Conservation (phyloP, 768 basidiomycete genomes). For the Trichaptum fuscoviolaceum region DNA sequence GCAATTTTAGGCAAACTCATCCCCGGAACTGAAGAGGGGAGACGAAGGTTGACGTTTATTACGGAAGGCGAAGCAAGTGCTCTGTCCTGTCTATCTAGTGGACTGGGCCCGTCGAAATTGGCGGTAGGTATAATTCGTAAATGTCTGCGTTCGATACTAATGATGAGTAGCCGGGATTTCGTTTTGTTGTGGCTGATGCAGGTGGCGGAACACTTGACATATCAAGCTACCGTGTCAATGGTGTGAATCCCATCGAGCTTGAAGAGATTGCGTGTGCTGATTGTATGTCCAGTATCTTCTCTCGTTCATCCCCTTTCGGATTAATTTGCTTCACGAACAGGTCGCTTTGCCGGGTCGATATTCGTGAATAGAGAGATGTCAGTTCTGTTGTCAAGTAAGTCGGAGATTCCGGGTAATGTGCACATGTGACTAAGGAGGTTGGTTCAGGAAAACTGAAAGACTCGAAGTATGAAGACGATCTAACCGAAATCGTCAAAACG, state of each 20-base stretch:
- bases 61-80: slow-evolving; percentile 51
- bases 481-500: slow-evolving; percentile 29
- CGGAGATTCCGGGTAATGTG: neutral
- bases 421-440: neutral
- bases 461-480: slow-evolving; percentile 29
- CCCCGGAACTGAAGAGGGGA: slow-evolving; percentile 29
- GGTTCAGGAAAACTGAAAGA: slow-evolving; percentile 24
- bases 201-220: slow-evolving; percentile 73
- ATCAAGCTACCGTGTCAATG: slow-evolving; percentile 43
- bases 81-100: slow-evolving; percentile 40
- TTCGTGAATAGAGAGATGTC: slow-evolving; percentile 29
- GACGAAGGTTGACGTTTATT: slow-evolving; percentile 37
- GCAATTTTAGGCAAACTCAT: slow-evolving; percentile 37
- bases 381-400: slow-evolving; percentile 27
- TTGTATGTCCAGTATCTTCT: slow-evolving; percentile 25
- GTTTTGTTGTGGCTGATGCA: slow-evolving; percentile 76
- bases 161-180: slow-evolving; percentile 36
- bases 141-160: neutral
- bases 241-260: slow-evolving; percentile 24
- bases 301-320: neutral
- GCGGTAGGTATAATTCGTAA: neutral
- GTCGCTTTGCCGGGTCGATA: slow-evolving; percentile 37
- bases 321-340: slow-evolving; percentile 18
- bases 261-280: slow-evolving; percentile 45
- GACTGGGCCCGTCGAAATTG: slow-evolving; percentile 22